Percentiles rank a stretch among this genome's conserved stretches.
Evolutionary conservation across 306 rosid species (phyloP).

Genomic region (Betula pendula): DNA sequence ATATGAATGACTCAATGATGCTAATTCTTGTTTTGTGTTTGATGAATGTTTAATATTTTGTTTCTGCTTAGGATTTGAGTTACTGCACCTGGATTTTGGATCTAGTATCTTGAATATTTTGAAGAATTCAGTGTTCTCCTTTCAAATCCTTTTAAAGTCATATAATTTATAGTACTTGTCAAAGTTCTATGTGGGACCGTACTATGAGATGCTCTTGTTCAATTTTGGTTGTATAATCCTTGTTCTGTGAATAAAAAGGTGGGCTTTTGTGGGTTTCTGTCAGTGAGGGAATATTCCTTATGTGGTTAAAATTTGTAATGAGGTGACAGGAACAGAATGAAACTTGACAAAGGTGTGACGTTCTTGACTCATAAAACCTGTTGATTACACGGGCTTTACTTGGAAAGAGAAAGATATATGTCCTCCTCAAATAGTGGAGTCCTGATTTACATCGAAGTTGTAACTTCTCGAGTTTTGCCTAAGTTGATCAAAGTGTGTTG

Average conservation of each 20-base stretch:
- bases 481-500: not conserved
- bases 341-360: not conserved
- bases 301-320: conserved; percentile 10
- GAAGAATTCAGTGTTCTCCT: not conserved
- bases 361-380: conserved; percentile 2
- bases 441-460: not conserved
- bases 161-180: conserved; percentile 1
- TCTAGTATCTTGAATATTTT: not conserved
- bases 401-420: not conserved
- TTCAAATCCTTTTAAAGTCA: conserved; percentile 3
- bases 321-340: conserved; percentile 17
- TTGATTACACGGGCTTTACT: not conserved
- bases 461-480: not conserved
- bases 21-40: conserved; percentile 1
- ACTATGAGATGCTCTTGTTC: conserved; percentile 26
- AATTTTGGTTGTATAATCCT: conserved; percentile 20
- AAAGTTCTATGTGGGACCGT: conserved; percentile 20
- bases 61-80: conserved; percentile 24
- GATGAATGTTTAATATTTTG: conserved; percentile 4
- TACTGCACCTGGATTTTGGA: conserved; percentile 8
- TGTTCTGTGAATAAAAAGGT: conserved; percentile 23
- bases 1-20: conserved; percentile 10
- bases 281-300: conserved; percentile 19
- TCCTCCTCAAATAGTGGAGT: not conserved
- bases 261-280: conserved; percentile 25